Conservation (phyloP, 176 grass and related monocot genomes). For the Cocos nucifera region DNA sequence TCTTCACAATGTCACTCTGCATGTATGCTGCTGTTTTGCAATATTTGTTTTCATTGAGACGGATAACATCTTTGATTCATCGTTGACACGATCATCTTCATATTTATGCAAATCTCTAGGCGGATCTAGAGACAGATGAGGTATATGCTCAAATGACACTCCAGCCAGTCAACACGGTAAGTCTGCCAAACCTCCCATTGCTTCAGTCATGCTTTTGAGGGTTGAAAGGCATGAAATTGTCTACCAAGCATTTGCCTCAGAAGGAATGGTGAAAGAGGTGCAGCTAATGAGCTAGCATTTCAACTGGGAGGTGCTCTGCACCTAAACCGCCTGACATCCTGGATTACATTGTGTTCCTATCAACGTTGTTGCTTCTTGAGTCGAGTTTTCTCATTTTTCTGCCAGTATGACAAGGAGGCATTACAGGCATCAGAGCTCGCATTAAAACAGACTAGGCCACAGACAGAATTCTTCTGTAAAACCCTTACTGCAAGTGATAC, state of each 20-base stretch:
- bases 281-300: too few relatives aligned
- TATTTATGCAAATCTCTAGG: constrained; percentile 36
- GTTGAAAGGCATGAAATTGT: too few relatives aligned
- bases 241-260: too few relatives aligned
- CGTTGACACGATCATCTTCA: too few relatives aligned
- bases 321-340: too few relatives aligned
- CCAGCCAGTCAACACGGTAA: constrained; percentile 64
- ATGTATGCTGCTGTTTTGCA: constrained; percentile 34
- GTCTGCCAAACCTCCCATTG: not conserved
- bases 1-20: constrained; percentile 52
- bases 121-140: constrained; percentile 72
- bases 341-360: too few relatives aligned
- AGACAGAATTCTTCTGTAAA: constrained; percentile 76
- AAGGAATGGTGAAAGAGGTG: too few relatives aligned
- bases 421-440: constrained; percentile 49
- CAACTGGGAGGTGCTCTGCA: too few relatives aligned
- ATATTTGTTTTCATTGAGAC: not conserved
- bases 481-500: constrained; percentile 80
- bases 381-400: constrained; percentile 5
- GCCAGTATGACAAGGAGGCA: constrained; percentile 53
- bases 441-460: constrained; percentile 43
- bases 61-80: too few relatives aligned
- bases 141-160: constrained; percentile 77
- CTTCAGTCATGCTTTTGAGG: not conserved
- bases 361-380: too few relatives aligned